Evolutionary conservation across 2,329 filamentous ascomycete genomes (phyloP).

Genomic region (Fusarium solani-melongenae): DNA sequence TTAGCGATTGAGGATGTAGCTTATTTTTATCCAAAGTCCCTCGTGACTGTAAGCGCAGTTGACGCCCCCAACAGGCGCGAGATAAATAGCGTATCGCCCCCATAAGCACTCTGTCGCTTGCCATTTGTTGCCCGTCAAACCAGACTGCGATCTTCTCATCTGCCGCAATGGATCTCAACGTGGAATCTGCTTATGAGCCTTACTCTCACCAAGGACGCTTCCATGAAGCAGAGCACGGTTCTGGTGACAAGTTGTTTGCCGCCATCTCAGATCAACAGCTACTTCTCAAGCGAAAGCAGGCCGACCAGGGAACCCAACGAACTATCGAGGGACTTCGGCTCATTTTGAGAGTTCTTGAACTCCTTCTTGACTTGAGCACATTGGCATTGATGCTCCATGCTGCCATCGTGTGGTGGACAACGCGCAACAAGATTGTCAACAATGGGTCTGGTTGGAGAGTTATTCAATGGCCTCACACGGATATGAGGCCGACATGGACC

Average conservation of each 20-base stretch:
- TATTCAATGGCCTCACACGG: neutral
- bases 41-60: neutral
- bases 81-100: neutral
- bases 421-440: neutral
- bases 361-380: neutral
- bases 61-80: neutral
- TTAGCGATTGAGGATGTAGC: neutral
- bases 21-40: neutral
- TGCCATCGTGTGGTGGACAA: neutral
- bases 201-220: neutral
- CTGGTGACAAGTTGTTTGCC: neutral
- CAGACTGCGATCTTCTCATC: neutral
- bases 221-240: neutral
- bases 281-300: neutral
- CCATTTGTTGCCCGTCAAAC: neutral
- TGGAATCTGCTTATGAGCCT: neutral
- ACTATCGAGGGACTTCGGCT: neutral
- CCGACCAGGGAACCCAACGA: neutral
- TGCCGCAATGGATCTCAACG: neutral
- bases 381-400: neutral
- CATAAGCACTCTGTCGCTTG: neutral
- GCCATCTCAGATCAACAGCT: neutral
- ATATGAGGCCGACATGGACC: slow-evolving; percentile 2
- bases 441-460: neutral
- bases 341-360: neutral